A percentile compares a stretch with the other conserved stretches of the same genome.
phyloP scores from a whole-genome alignment of 2,329 filamentous ascomycete genomes.

The Paraphaeosphaeria sporulosa region DNA sequence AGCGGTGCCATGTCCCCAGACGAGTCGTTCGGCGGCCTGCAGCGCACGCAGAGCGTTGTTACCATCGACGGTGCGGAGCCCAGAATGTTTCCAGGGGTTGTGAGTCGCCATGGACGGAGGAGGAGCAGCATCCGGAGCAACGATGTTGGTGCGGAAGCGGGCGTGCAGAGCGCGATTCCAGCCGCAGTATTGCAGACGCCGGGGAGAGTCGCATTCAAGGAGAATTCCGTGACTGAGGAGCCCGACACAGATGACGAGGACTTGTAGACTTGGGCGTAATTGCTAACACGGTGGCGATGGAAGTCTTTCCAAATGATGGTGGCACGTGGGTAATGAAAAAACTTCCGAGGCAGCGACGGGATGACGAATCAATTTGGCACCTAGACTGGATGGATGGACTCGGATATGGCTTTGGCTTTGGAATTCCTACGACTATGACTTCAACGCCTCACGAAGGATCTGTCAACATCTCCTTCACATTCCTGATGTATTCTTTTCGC shows the following conservation, averaged over 20 bases:
- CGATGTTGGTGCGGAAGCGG: constrained; percentile 24
- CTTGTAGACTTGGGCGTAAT: constrained; percentile 6
- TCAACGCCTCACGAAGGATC: not conserved
- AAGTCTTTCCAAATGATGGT: no score
- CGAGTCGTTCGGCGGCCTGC: constrained; percentile 26
- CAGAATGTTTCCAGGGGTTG: constrained; percentile 74
- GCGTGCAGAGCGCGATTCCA: constrained; percentile 13
- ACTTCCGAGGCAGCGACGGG: not conserved
- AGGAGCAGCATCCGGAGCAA: constrained; percentile 41
- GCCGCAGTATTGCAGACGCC: not conserved
- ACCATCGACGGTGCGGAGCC: constrained; percentile 65
- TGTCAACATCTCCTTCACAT: not conserved
- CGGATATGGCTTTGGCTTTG: not conserved
- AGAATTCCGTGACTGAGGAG: constrained; percentile 29
- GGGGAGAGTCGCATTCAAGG: constrained; percentile 24
- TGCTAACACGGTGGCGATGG: not conserved
- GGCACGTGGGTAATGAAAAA: no score
- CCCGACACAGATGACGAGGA: constrained; percentile 26
- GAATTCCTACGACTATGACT: no score
- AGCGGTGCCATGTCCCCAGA: constrained; percentile 18
- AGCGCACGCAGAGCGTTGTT: constrained; percentile 34
- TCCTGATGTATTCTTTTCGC: not conserved
- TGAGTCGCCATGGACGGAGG: constrained; percentile 54
- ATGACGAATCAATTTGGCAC: not conserved
- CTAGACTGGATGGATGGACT: constrained; percentile 2